Conservation (phyloP, 2,329 filamentous ascomycete species). For the Ambrosiella cleistominuta region DNA sequence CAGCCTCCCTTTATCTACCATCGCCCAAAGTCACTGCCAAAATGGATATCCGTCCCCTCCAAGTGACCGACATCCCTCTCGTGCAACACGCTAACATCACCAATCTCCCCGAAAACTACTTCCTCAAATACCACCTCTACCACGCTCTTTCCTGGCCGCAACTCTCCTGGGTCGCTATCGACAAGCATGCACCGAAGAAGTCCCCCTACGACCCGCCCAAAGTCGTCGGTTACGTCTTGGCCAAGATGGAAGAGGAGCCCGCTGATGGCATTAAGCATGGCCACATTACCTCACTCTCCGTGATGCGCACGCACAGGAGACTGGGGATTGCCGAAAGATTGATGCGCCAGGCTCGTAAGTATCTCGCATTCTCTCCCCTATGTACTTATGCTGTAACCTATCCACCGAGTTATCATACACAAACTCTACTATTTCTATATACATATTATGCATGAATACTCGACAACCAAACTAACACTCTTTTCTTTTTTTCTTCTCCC, state of each 20-base stretch:
- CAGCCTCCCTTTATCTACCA: neutral
- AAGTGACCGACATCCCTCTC: constrained; percentile 66
- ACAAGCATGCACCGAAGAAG: constrained; percentile 62
- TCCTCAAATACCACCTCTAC: constrained; percentile 99
- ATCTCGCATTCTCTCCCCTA: too few species aligned
- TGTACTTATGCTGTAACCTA: too few species aligned
- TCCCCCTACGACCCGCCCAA: constrained; percentile 81
- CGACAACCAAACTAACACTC: neutral
- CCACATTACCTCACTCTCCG: constrained; percentile 85
- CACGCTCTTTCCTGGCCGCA: constrained; percentile 97
- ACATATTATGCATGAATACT: neutral
- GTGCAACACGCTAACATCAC: constrained; percentile 98
- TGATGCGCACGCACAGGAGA: constrained; percentile 88
- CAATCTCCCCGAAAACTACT: constrained; percentile 98
- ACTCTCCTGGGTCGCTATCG: constrained; percentile 88
- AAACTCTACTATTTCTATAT: neutral
- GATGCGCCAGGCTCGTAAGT: constrained; percentile 87
- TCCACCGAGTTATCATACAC: too few species aligned
- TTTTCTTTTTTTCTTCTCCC: neutral
- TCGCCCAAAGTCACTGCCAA: neutral
- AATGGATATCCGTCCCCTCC: constrained; percentile 86
- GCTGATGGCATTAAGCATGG: constrained; percentile 79
- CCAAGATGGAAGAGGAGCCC: constrained; percentile 99
- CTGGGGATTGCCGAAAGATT: constrained; percentile 91
- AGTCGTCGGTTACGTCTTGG: constrained; percentile 96